Evolutionary conservation across 768 basidiomycete species (phyloP), one percentile per base, ranked within the genome.

Genomic region (Glaciozyma martinii): DNA sequence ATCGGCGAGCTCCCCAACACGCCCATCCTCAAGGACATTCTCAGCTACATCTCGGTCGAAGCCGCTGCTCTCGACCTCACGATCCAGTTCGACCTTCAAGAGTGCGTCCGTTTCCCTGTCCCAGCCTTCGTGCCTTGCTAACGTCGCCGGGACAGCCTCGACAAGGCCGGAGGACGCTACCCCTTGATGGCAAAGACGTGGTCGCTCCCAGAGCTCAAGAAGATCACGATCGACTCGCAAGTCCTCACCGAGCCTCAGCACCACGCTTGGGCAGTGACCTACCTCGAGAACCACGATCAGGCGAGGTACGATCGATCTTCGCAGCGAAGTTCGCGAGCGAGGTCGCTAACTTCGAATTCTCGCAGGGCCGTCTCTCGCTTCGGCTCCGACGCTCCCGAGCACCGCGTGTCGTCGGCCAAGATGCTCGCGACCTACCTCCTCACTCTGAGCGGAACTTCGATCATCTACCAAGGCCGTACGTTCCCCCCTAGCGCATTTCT

Each of bases 331-430:
- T 6, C 12, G 37, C 37, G 37, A 40, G 7, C 37, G 6, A 5
- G 6, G 10, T 40, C 37, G 12, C 37, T 40, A 13, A 40, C 37
- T 40, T 40, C 12, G 37, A 13, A 40, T 40, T n/a, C 37, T 7
- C 37, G 37, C 37, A 40, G 37, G 50, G 15, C n/a, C 25, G 27
- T 52, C 15, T 27, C 50, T 52, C 50, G 50, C 50, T 52, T 52
- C 27, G 50, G 23, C 15, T 27, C n/a, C 27, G 50, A 52, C 50
- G 15, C n/a, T 52, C 78, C 80, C 0, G 76, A 80, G 66, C 84
- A 84, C 80, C 82, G 87, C 7, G 75, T 78, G 0, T 73, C 80
- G 21, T 85, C 83, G 8, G 84, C 83, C 6, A 88, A 88, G 75
- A 76, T 88, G 75, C 75, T 88, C 25, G 81, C 21, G 19, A 19